Evolutionary conservation across 371 early-diverging fungal species (phyloP), one percentile per base, ranked within the genome.

Genomic region (Smittium culicis): DNA sequence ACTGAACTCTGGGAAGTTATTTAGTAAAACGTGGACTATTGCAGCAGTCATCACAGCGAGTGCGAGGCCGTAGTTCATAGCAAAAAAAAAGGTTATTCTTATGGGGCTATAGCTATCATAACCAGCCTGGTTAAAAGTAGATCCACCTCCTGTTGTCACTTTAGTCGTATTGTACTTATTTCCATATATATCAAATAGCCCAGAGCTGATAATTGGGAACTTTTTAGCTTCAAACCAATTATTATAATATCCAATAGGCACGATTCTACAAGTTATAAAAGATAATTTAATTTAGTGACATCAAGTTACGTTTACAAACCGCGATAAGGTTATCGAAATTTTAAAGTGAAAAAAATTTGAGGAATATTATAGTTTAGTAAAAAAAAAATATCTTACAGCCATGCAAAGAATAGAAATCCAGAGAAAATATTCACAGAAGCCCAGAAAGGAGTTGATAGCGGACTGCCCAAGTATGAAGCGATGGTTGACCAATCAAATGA

Each of bases 401-500:
- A 93, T 73, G 81, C 77, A 61, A 87, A 75, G 55, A 89, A 67
- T 55, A 82, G 79, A 69, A 83, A 84, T 34, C 87, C 88, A 24
- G 82, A 85, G 65, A 83, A 74, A 70, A 86, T 80, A 67, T 88
- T 89, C 70, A 80, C 81, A 62, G 80, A 82, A 67, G 86, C 86
- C 84, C 84, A 88, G 73, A 80, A 83, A 35, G 90, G 90, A 27
- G 85, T 84, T 32, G 86, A 80, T 30, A 87, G 76, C n/a, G 88
- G 89, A 30, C 85, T 83, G n/a, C 76, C 76, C 55, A 87, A 71
- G 75, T 82, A 86, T 0, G 76, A 69, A 32, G 73, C 72, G 68
- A 88, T 79, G 28, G 87, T 86, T 45, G 81, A 82, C 93, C 88
- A 93, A 79, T 84, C 89, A 32, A 93, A 79, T 2, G 86, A 80